Base-by-base conservation (phyloP, 2,329 filamentous ascomycete genomes). In the Aureobasidium pullulans region DNA sequence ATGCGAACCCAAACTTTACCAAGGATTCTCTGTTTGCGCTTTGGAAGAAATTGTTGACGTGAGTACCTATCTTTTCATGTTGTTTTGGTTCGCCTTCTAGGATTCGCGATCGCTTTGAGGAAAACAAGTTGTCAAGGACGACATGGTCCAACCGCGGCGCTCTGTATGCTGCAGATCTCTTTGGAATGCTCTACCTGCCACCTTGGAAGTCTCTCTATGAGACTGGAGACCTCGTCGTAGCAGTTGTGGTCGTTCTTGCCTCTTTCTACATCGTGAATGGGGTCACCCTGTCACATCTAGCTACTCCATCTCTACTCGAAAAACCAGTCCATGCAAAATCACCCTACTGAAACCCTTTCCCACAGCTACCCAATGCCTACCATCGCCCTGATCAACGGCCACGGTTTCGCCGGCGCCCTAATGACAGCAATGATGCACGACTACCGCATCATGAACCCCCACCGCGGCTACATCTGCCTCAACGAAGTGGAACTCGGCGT, bases 381-480 rank as follows among this genome's bases (percentile, higher is more conserved):
- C 3, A 73, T 94, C 52, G 86, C 88, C n/a, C 77, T 91, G 8
- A 69, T 93, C 58, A 90, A 90, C 66, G 59, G 89, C 23, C 90
- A 95, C 72, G 84, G 86, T 58, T 94, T 91, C 71, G 90, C 89
- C 6, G 89, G 84, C 47, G 89, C 88, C n/a, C 77, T 92, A 62
- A 92, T 94, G 85, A 77, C 88, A 9, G 83, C 88, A 61, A 89
- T 90, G 82, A 84, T 88, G 73, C 88, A 92, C 73, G 89, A 93
- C 75, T 94, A 94, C 76, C 83, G 90, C 31, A 79, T 94, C 65
- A 88, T 89, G 76, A 87, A 87, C 68, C 81, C 86, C 0, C 68
- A 78, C 1, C 78, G 81, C 19, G 90, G 89, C n/a, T 92, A 84
- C 73, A 72, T 89, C 40, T 93, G 89, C 73, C 76, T 94, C 65